These are phyloP conservation scores for Penicillium antarcticum DNA, from an alignment of 495 filamentous ascomycete species.

Conservation along the genomic window DNA sequence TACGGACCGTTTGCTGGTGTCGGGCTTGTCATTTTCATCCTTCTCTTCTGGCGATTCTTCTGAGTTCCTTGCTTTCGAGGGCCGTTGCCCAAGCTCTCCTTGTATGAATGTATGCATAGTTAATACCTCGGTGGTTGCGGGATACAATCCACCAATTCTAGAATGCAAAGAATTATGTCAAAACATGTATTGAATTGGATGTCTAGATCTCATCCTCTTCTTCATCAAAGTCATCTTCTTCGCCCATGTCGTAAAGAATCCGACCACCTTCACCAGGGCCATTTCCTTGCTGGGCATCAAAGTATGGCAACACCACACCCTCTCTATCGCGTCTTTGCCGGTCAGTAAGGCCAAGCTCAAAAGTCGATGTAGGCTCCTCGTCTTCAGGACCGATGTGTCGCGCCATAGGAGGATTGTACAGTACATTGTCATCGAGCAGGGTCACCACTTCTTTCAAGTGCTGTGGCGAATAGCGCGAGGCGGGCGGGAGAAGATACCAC, in stretches of 20 bases:
- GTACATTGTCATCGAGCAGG: slow-evolving; percentile 74
- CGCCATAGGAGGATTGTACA: slow-evolving; percentile 53
- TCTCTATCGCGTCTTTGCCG: slow-evolving; percentile 82
- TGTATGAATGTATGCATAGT: slow-evolving; percentile 46
- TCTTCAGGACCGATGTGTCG: slow-evolving; percentile 25
- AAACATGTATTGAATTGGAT: slow-evolving; percentile 2
- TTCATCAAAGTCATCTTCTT: slow-evolving; percentile 97
- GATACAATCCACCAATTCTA: slow-evolving; percentile 29
- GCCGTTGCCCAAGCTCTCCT: slow-evolving; percentile 5
- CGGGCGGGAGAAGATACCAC: slow-evolving; percentile 65
- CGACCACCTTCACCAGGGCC: slow-evolving; percentile 79
- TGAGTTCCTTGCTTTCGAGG: slow-evolving; percentile 30
- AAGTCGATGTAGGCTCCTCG: slow-evolving; percentile 66
- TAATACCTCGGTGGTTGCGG: slow-evolving; percentile 40
- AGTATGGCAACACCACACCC: slow-evolving; percentile 88
- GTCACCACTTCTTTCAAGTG: slow-evolving; percentile 52
- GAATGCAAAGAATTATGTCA: slow-evolving; percentile 9
- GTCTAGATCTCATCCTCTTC: slow-evolving; percentile 93
- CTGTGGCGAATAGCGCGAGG: slow-evolving; percentile 28
- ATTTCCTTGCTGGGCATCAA: slow-evolving; percentile 82
- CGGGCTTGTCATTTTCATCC: slow-evolving; percentile 73
- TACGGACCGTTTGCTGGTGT: slow-evolving; percentile 85
- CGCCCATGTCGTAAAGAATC: slow-evolving; percentile 94
- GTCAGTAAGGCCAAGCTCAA: slow-evolving; percentile 84
- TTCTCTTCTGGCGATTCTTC: slow-evolving; percentile 93